Conservation (phyloP, 805 yeast genomes). For the Saccharomycopsis schoenii region DNA sequence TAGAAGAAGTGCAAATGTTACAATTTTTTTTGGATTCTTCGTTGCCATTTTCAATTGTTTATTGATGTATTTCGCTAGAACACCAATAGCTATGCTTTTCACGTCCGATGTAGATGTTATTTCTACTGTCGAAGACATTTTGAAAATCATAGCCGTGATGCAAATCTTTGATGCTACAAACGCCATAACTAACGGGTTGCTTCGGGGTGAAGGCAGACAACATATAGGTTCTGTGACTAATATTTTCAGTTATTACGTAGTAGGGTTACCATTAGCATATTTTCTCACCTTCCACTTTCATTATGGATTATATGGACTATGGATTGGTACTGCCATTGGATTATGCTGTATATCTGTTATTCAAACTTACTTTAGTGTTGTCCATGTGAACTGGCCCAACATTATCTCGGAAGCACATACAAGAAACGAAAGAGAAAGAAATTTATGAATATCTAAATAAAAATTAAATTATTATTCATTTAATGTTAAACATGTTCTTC, state of each 20-base stretch:
- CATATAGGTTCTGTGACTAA: constrained; percentile 52
- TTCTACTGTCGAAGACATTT: constrained; percentile 36
- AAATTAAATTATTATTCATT: background rate
- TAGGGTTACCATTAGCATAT: constrained; percentile 55
- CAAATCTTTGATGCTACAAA: constrained; percentile 62
- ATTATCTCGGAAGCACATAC: constrained; percentile 11
- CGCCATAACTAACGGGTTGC: constrained; percentile 65
- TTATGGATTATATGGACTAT: constrained; percentile 47
- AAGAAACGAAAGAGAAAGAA: constrained; percentile 12
- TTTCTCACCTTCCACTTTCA: constrained; percentile 41
- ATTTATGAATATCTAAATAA: background rate
- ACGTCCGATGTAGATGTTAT: constrained; percentile 53
- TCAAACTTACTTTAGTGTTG: constrained; percentile 25
- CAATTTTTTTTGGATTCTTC: constrained; percentile 29
- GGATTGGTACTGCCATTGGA: constrained; percentile 53
- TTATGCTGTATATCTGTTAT: constrained; percentile 37
- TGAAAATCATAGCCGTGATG: constrained; percentile 58
- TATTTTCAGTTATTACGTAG: constrained; percentile 45
- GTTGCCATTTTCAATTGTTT: constrained; percentile 13
- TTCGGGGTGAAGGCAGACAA: constrained; percentile 72
- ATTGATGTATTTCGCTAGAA: constrained; percentile 32
- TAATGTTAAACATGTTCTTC: background rate
- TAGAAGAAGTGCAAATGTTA: constrained; percentile 34
- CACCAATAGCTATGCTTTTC: constrained; percentile 40
- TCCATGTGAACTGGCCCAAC: constrained; percentile 10